Evolutionary conservation across 2,329 filamentous ascomycete genomes (phyloP), one percentile per base, ranked within the genome.

Genomic region (Diplodia sapinea): DNA sequence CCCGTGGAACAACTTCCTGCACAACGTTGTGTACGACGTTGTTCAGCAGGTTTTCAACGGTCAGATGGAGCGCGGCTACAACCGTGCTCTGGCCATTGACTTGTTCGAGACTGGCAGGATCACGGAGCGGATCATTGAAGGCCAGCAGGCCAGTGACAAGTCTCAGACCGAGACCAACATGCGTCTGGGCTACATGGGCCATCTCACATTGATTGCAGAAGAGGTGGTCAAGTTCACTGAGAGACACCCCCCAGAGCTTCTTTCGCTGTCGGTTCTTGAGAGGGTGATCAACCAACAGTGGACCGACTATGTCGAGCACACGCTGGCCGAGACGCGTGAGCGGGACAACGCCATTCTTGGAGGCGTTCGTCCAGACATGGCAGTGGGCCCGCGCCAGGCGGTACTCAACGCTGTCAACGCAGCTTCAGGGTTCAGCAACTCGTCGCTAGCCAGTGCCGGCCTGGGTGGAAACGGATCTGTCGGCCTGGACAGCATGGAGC

Each of bases 41-140:
- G 92, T 99, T 52, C 95, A 99, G 79, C 95, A 99, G 82, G 95
- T 99, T 0, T 98, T 99, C 79, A 99, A 99, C 76, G 95, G 95
- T 9, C 93, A 93, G 0, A 97, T 99, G 91, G 94, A 98, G 73
- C 91, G 93, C 69, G 94, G 95, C 33, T 97, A 91, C 81, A 99
- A 99, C 79, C 89, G 92, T 12, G 90, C 88, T 57, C 83, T 99
- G 63, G 94, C 95, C 13, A 90, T 97, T 69, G 94, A 96, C 72
- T 87, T 99, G 23, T 99, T 99, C 74, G 92, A 96, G 75, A 90
- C 89, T 61, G 94, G 94, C 15, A 89, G 93, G 71, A 89, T 99
- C 70, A 98, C 94, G 1, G 90, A 92, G 69, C 90, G 93, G 71
- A 97, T 99, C 74, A 92, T 98, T 73, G 89, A 94, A 72, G 95